A percentile compares a stretch with the other conserved stretches of the same genome.
These are phyloP conservation scores for Cicer arietinum DNA, from an alignment of 306 rosid genomes.

Conservation along the genomic window DNA sequence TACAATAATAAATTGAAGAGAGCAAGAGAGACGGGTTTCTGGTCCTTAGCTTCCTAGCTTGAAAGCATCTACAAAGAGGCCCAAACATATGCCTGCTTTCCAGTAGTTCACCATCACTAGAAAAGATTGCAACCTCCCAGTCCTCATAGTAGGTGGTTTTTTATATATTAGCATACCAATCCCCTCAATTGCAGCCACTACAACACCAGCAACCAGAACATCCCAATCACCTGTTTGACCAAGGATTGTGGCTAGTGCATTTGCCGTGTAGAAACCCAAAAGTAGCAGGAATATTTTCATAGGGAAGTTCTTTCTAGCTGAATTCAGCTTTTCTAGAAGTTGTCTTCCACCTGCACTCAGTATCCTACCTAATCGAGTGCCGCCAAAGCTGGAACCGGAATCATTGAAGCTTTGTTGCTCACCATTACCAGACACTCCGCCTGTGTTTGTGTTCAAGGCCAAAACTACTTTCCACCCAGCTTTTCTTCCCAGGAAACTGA, in stretches of 20 bases:
- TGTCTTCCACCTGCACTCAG: conserved; percentile 82
- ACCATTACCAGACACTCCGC: conserved; percentile 69
- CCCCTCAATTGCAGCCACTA: conserved; percentile 94
- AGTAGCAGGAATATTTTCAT: conserved; percentile 89
- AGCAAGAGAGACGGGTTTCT: conserved; percentile 3
- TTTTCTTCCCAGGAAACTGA: conserved; percentile 68
- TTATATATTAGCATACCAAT: conserved; percentile 89
- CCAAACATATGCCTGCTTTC: conserved; percentile 99
- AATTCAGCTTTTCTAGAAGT: conserved; percentile 79
- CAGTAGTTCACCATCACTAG: conserved; percentile 80
- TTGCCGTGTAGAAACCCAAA: conserved; percentile 97
- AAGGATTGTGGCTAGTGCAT: conserved; percentile 94
- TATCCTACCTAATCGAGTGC: conserved; percentile 93
- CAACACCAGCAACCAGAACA: conserved; percentile 93
- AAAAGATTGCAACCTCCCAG: conserved; percentile 75
- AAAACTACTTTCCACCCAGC: conserved; percentile 65
- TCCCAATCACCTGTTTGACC: conserved; percentile 99
- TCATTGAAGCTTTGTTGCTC: conserved; percentile 65
- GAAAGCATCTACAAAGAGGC: conserved; percentile 97
- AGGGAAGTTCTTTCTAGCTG: conserved; percentile 85
- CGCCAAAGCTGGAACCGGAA: conserved; percentile 63
- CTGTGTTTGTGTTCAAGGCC: conserved; percentile 89
- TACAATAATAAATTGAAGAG: conserved; percentile 12
- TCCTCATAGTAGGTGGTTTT: conserved; percentile 62
- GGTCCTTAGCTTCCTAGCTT: conserved; percentile 79